Conservation (phyloP, 2,329 filamentous ascomycete species). For the Neonectria hederae region DNA sequence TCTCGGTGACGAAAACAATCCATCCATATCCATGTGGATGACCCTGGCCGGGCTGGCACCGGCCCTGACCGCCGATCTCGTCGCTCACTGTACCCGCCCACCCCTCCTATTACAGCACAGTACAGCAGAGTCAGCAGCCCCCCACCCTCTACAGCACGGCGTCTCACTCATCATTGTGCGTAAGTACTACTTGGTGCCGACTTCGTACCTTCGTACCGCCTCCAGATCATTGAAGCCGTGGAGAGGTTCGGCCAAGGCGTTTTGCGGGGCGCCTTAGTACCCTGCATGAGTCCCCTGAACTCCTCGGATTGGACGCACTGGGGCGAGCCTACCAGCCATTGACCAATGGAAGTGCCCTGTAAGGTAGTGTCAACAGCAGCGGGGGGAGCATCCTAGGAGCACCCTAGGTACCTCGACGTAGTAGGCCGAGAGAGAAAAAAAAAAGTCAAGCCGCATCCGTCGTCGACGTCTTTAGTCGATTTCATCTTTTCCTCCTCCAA, state of each 20-base stretch:
- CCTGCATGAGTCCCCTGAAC: conserved; percentile 35
- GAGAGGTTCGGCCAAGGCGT: conserved; percentile 39
- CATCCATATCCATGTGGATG: background rate
- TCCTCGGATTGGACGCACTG: conserved; percentile 31
- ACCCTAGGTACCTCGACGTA: conserved; percentile 23
- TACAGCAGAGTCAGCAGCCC: conserved; percentile 18
- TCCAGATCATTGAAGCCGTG: conserved; percentile 32
- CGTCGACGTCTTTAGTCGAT: conserved; percentile 31
- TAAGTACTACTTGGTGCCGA: no score
- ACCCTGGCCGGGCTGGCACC: conserved; percentile 5
- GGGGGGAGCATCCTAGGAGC: conserved; percentile 28
- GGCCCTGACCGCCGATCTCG: conserved; percentile 42
- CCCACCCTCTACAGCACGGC: background rate
- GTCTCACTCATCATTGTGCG: background rate
- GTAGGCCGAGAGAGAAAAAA: conserved; percentile 37
- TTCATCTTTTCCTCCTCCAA: conserved; percentile 33
- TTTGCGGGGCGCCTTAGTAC: conserved; percentile 40
- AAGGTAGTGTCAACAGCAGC: conserved; percentile 21
- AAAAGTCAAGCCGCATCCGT: conserved; percentile 43
- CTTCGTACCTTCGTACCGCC: conserved; percentile 16
- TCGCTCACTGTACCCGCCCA: conserved; percentile 23
- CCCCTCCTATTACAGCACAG: conserved; percentile 8
- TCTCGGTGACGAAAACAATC: conserved; percentile 13
- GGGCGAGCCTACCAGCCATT: conserved; percentile 32
- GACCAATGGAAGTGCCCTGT: conserved; percentile 33